phyloP scores from a whole-genome alignment of 2,329 filamentous ascomycete genomes.

The Byssoonygena ceratinophila region DNA sequence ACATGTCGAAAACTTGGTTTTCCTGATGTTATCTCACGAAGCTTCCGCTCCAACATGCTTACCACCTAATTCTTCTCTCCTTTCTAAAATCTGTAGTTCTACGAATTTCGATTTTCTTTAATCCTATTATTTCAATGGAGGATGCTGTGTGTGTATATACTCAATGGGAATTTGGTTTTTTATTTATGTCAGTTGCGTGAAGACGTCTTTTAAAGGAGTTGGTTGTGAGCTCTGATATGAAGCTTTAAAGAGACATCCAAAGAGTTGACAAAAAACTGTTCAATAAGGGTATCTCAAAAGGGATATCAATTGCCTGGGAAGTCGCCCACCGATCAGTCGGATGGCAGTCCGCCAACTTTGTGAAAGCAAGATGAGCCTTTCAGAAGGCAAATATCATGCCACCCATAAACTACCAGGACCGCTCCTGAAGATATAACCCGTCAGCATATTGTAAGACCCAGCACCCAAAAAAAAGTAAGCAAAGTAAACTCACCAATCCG shows the following conservation, averaged over 20 bases:
- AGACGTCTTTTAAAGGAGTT: too few species aligned
- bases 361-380: too few species aligned
- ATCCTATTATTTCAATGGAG: not conserved
- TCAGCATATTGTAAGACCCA: not conserved
- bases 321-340: not conserved
- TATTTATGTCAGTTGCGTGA: not conserved
- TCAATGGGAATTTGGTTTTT: conserved; percentile 8
- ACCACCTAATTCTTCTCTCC: too few species aligned
- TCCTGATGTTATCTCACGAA: too few species aligned
- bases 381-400: too few species aligned
- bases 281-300: not conserved
- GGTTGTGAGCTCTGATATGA: not conserved
- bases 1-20: too few species aligned
- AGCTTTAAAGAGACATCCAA: not conserved
- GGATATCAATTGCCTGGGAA: not conserved
- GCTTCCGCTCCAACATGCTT: too few species aligned
- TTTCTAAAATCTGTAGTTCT: conserved; percentile 6
- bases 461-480: not conserved
- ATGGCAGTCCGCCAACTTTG: too few species aligned
- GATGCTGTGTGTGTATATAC: conserved; percentile 8
- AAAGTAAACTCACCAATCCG: not conserved
- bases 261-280: too few species aligned
- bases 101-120: not conserved
- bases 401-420: not conserved
- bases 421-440: not conserved